A percentile compares a stretch with the other conserved stretches of the same genome.
Conservation (phyloP, 1,284 basidiomycete species). For the Moesziomyces aphidis region DNA sequence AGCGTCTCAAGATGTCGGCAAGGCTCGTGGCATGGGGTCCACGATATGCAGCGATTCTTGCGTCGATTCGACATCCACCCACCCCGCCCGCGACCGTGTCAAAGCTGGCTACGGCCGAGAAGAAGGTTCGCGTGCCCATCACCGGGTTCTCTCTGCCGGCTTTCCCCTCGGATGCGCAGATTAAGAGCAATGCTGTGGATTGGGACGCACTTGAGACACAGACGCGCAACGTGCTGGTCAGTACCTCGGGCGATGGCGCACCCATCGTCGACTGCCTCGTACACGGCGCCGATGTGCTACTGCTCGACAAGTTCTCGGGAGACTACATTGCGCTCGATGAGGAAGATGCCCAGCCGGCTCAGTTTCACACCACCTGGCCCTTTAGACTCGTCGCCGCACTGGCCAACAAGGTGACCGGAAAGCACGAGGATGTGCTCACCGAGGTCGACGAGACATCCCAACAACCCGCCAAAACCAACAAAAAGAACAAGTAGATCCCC, state of each 20-base stretch:
- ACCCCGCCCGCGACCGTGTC: conserved; percentile 1
- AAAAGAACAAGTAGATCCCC: conserved; percentile 22
- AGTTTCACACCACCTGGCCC: conserved; percentile 47
- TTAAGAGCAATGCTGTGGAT: conserved; percentile 36
- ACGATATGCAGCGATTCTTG: conserved; percentile 45
- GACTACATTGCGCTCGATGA: conserved; percentile 56
- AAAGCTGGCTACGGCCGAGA: conserved; percentile 34
- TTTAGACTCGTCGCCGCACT: conserved; percentile 28
- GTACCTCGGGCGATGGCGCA: conserved; percentile 11
- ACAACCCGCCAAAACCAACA: conserved; percentile 1
- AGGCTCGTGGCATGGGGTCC: conserved; percentile 59
- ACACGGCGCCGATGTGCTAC: conserved; percentile 35
- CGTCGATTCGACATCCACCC: conserved; percentile 2
- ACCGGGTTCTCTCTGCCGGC: conserved; percentile 56
- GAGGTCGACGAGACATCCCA: conserved; percentile 11
- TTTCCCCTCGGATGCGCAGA: conserved; percentile 18
- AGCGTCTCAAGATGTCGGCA: conserved; percentile 50
- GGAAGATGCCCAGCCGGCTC: conserved; percentile 26
- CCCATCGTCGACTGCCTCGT: conserved; percentile 57
- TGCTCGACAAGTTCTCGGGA: conserved; percentile 42
- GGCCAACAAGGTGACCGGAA: conserved; percentile 22
- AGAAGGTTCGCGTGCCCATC: conserved; percentile 62
- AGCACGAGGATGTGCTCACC: conserved; percentile 22
- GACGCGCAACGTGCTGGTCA: conserved; percentile 34
- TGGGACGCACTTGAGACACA: conserved; percentile 60